Evolutionary conservation across 805 yeast genomes (phyloP), one percentile per base, ranked within the genome.

Genomic region (Metschnikowia lochheadii): DNA sequence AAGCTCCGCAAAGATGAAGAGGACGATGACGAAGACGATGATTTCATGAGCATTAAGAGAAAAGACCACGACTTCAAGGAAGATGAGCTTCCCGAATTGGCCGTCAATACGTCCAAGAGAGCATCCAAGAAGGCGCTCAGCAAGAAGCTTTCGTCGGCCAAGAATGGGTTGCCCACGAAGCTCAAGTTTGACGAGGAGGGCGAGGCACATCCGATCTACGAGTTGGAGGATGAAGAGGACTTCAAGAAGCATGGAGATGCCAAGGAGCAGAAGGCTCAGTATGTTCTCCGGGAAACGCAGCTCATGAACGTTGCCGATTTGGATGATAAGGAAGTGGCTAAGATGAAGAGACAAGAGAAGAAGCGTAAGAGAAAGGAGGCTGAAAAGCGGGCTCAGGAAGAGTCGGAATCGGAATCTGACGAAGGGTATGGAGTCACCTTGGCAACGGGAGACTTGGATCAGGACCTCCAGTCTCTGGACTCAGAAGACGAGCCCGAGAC

Each of bases 171-270:
- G 50, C 85, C 96, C 15, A 82, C 86, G 18, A 94, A 90, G 65
- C 66, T 92, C 58, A 77, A 80, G 49, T 94, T 92, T 63, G 99
- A 94, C 63, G 99, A 94, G 55, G 97, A 92, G 2, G 99, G 99
- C 26, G 77, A 76, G 5, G 85, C 98, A 0, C 98, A 92, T 67
- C 87, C 96, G 8, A 75, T 92, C 5, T 94, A 94, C 63, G 98
- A 92, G 69, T 76, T 94, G 53, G 90, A 89, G 64, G 88, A 86
- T 58, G 97, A 89, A 68, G 94, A 84, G 38, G 96, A 87, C 52
- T 94, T 94, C 79, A 78, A 68, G 55, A 81, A 79, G 54, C 91
- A 88, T 39, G 83, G 83, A 31, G 87, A 81, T 59, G 90, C 91
- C 1, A 73, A 72, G 47, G 69, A 64, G 8, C 95, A 89, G 69